Base-by-base conservation (phyloP, 179 eudicot genomes). In the Monotropa hypopitys region DNA sequence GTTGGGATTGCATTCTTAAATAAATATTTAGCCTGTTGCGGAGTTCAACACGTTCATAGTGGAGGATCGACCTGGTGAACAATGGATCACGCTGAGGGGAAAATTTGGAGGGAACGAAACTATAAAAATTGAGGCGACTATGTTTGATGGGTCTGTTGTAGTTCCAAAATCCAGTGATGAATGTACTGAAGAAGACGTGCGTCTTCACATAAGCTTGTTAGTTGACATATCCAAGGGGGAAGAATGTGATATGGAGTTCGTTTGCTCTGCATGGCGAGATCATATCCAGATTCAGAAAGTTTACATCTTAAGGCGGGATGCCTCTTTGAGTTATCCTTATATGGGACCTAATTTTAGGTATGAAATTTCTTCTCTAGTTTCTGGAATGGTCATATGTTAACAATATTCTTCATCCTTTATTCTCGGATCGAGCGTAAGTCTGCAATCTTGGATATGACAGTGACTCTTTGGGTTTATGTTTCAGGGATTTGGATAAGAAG, bases 231-330 rank as follows among this genome's bases (percentile, higher is more conserved):
- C 84, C 7, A 88, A 87, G 86, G 89, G 83, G 65, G 90, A 84
- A 78, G 90, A 83, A 50, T 80, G 83, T 78, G 87, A 88, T 77
- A 67, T 92, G 84, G 93, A 88, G 49, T 88, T 90, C 84, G 89
- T 86, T 23, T 92, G 97, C 82, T 92, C 96, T 40, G 92, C 93
- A 51, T 91, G 93, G 96, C 89, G 91, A 2, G 89, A 87, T 81
- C 81, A 82, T 78, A 77, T 92, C 76, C 90, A 89, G 81, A 89
- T 92, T 73, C 87, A 87, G 83, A 89, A 89, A 82, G 91, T 89
- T 50, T 92, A 90, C 76, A 53, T 75, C 63, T 83, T 85, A 40
- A 74, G 56, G 43, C 81, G 72, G 51, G 86, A 83, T 71, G 83
- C 78, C 75, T 38, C 76, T 42, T 81, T 56, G 15, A 63, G 84